Base-by-base conservation (phyloP, 2,329 filamentous ascomycete genomes). In the Cladobotryum mycophilum region DNA sequence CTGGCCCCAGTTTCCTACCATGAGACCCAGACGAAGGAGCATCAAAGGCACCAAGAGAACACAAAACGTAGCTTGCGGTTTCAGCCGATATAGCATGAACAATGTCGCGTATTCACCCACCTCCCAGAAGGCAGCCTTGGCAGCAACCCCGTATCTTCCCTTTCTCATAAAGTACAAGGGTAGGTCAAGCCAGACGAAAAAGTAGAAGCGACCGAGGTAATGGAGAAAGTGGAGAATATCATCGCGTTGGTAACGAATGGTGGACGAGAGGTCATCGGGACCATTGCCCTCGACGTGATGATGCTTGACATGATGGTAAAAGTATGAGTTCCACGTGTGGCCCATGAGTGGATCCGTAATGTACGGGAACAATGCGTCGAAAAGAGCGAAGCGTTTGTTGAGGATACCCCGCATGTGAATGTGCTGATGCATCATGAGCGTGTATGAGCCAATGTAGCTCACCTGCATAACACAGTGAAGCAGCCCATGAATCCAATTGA, bases 1-100 rank as follows among this genome's bases (percentile, higher is more conserved):
- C 64, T 92, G 88, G 3, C 86, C 88, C 86, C 86, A 92, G 63
- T 92, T 92, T 1, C 88, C 88, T 7, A 88, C 76, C 88, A 91
- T 92, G 55, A 92, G 66, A 0, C 82, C 87, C 15, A 88, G 58
- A 0, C 88, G 77, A 67, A 91, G 76, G 30, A 85, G 65, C 2
- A 79, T 57, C 17, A 91, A 73, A 0, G 88, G 88, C 1, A 89
- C 62, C 1, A 90, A 59, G 25, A 88, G 76, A 0, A 81, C 81
- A 58, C 85, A 88, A 5, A 80, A 61, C 0, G 85, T 79, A 0
- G 86, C 79, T 2, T 70, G 70, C 17, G 73, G 62, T 63, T 83
- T 79, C 44, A 76, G 68, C 52, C 76, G 77, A 55, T 82, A 66
- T 41, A 73, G 59, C 60, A 49, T 15, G 33, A 74, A 75, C 53